These are phyloP conservation scores for Stentor coeruleus DNA, from an alignment of 73 alveolate genomes.

Conservation along the genomic window DNA sequence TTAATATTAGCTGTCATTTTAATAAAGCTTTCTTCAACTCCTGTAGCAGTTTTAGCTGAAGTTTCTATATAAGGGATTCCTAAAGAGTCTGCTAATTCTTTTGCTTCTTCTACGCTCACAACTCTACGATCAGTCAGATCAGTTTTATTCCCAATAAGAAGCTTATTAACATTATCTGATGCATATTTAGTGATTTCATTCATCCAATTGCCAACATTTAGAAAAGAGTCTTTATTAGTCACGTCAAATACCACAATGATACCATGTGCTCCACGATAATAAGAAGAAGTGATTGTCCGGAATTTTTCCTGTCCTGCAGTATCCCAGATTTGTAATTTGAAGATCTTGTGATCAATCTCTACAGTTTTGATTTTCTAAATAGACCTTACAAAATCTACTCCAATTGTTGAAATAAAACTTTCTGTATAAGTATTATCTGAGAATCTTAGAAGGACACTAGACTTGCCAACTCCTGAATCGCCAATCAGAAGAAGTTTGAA, in stretches of 20 bases:
- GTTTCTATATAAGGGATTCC: conserved; percentile 78
- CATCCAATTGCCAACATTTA: conserved; percentile 47
- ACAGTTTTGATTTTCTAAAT: conserved; percentile 37
- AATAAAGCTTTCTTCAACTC: conserved; percentile 56
- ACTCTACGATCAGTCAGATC: conserved; percentile 46
- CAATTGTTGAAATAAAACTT: conserved; percentile 51
- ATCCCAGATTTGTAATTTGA: conserved; percentile 48
- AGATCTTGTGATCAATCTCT: conserved; percentile 42
- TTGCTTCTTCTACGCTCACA: conserved; percentile 53
- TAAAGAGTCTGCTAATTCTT: conserved; percentile 52
- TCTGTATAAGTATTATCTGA: conserved; percentile 48
- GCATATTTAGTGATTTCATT: conserved; percentile 30
- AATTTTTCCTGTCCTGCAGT: conserved; percentile 44
- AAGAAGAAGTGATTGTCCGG: conserved; percentile 43
- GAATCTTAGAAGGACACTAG: conserved; percentile 34
- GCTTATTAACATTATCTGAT: conserved; percentile 12
- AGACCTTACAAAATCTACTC: conserved; percentile 43
- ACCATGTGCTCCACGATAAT: conserved; percentile 57
- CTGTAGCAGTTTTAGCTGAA: conserved; percentile 71
- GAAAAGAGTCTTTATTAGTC: conserved; percentile 42
- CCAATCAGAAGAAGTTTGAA: conserved; percentile 41
- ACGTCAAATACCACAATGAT: conserved; percentile 48
- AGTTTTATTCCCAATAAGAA: conserved; percentile 49
- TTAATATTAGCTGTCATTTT: conserved; percentile 34
- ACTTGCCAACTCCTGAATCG: conserved; percentile 51